A percentile compares a stretch with the other conserved stretches of the same genome.
phyloP scores from a whole-genome alignment of 345 rosid genomes.

The Kernera saxatilis region DNA sequence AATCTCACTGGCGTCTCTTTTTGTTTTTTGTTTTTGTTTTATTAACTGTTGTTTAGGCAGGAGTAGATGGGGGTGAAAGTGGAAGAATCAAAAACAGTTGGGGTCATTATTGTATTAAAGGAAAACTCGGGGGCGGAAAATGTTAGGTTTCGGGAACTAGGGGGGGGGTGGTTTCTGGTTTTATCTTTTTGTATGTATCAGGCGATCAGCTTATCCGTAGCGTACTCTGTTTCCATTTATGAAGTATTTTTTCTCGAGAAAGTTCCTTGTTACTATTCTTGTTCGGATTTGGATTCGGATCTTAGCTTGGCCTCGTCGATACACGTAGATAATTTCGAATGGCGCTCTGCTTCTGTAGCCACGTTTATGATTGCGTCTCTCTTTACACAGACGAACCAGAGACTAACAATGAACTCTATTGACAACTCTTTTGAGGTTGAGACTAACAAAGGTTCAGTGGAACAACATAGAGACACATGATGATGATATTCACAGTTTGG shows the following conservation, averaged over 20 bases:
- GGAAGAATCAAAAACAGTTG: background rate
- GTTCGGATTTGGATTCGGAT: background rate
- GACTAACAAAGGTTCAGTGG: background rate
- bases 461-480: background rate
- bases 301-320: background rate
- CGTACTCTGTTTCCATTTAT: slow-evolving; percentile 17
- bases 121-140: slow-evolving; percentile 9
- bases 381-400: background rate
- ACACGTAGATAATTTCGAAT: background rate
- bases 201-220: slow-evolving; percentile 10
- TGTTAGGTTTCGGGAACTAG: slow-evolving; percentile 14
- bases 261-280: background rate
- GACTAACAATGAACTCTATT: background rate
- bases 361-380: background rate
- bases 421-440: background rate
- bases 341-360: background rate
- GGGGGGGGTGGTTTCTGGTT: slow-evolving; percentile 3
- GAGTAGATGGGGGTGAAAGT: slow-evolving; percentile 19
- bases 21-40: background rate
- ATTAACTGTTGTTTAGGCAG: slow-evolving; percentile 32
- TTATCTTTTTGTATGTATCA: slow-evolving; percentile 10
- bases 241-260: background rate
- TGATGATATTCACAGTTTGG: slow-evolving; percentile 20
- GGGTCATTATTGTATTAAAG: slow-evolving; percentile 15
- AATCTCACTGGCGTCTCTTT: slow-evolving; percentile 6